Percentiles rank a stretch among this genome's conserved stretches.
Conservation (phyloP, 1,139 yeast species). For the Groenewaldozyma auringiensis region DNA sequence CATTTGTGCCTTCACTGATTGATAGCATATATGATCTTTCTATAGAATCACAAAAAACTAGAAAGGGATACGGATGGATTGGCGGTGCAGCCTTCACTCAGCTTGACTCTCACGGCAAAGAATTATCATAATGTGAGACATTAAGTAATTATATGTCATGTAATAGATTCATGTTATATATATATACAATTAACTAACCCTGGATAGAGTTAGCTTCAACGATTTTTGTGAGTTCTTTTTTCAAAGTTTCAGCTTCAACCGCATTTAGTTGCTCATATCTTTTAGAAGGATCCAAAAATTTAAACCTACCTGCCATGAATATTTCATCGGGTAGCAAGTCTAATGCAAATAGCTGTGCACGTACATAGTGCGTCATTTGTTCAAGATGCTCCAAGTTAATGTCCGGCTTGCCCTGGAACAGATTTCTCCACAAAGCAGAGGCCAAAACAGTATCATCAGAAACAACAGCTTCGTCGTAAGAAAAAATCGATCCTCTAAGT, state of each 20-base stretch:
- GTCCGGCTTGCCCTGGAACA: conserved; percentile 78
- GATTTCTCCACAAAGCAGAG: conserved; percentile 52
- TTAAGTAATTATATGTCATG: too few species aligned
- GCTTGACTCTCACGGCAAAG: neutral
- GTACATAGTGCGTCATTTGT: conserved; percentile 77
- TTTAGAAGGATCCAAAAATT: conserved; percentile 78
- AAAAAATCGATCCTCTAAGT: conserved; percentile 77
- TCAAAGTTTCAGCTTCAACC: neutral
- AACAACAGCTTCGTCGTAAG: conserved; percentile 87
- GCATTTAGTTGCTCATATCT: conserved; percentile 50
- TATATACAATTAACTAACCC: neutral
- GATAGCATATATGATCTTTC: conserved; percentile 36
- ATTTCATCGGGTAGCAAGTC: conserved; percentile 83
- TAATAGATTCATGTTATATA: neutral
- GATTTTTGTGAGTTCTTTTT: neutral
- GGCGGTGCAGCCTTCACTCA: conserved; percentile 4
- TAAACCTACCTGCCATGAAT: conserved; percentile 83
- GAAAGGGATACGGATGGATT: conserved; percentile 1
- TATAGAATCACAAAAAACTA: conserved; percentile 6
- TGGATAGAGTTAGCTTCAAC: neutral
- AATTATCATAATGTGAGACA: neutral
- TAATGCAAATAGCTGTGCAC: conserved; percentile 81
- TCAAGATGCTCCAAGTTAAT: conserved; percentile 80
- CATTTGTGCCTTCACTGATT: conserved; percentile 41
- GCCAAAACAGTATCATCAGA: conserved; percentile 81